Evolutionary conservation across 1,139 yeast genomes (phyloP), one percentile per base, ranked within the genome.

Genomic region (Candida mesenterica): DNA sequence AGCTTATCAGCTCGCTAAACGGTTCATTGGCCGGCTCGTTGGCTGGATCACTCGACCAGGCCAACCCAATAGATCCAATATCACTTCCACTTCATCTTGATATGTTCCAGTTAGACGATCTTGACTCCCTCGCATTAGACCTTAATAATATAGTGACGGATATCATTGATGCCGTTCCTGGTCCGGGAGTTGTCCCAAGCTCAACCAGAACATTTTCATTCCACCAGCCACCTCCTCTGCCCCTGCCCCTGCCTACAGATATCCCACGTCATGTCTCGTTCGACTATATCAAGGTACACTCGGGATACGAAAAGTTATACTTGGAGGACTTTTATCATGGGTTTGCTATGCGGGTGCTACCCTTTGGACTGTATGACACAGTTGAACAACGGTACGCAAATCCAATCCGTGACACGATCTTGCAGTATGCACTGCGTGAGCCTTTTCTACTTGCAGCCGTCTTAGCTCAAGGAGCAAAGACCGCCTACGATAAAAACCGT

Each of bases 401-500:
- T 45, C 89, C 92, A 0, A 70, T 82, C 1, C 57, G 89, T 39
- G 89, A 83, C 50, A 72, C 82, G 3, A 55, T 84, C 4, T 52
- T 84, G 24, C 65, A 70, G 16, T 75, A 77, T 52, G 87, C 89
- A 0, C 65, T 74, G 14, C 65, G 69, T 15, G 85, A 79, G 47
- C 69, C 82, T 2, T 82, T 79, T 47, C 53, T 84, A 12, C 57
- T 83, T 31, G 81, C 86, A 9, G 87, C 89, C 0, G 70, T 83
- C 4, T 55, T 84, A 34, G 87, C 92, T 0, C 82, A 82, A 42
- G 92, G 92, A 13, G 90, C 92, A 0, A 65, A 79, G 28, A 66
- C 77, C 2, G 62, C 75, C 1, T 72, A 67, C 42, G 61, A 74
- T 32, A 65, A 66, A 33, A 65, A 72, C 5, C 48, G 59, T 9